Percentiles rank a stretch among this genome's conserved stretches.
Conservation (phyloP, 163 green algal species). For the Chlamydomonas reinhardtii region DNA sequence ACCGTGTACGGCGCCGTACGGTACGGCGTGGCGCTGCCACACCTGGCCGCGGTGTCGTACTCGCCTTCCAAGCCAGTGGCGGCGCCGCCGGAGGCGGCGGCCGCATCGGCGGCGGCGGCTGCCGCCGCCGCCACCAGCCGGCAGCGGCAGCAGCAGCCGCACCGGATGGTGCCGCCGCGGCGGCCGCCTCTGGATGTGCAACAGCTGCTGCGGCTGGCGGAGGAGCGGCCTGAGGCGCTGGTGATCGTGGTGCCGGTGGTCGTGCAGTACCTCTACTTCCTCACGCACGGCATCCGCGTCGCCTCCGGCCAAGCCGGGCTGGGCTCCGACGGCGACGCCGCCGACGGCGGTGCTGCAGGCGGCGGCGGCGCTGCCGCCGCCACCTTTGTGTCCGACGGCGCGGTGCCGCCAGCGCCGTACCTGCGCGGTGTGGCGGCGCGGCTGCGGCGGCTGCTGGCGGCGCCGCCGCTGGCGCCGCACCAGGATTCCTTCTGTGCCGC, state of each 20-base stretch:
- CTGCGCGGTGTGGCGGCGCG: not conserved
- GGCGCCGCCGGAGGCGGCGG: too few relatives aligned
- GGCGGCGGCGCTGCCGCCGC: constrained; percentile 10
- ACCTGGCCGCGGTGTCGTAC: too few relatives aligned
- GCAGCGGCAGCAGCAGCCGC: not conserved
- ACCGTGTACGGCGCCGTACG: constrained; percentile 53
- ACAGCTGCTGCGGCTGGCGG: constrained; percentile 42
- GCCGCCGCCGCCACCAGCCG: too few relatives aligned
- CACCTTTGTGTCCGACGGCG: constrained; percentile 5
- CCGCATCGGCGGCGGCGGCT: too few relatives aligned
- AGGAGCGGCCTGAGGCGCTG: constrained; percentile 29
- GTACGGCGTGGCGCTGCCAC: constrained; percentile 41
- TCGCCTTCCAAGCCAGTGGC: too few relatives aligned
- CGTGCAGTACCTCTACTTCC: constrained; percentile 40
- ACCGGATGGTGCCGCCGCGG: constrained; percentile 15
- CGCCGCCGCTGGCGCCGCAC: constrained; percentile 9
- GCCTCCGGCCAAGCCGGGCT: constrained; percentile 44
- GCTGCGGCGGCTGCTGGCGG: constrained; percentile 30
- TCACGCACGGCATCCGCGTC: constrained; percentile 46
- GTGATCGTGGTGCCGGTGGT: constrained; percentile 64
- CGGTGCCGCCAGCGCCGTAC: constrained; percentile 16
- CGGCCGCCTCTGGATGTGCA: constrained; percentile 57
- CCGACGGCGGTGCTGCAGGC: constrained; percentile 25
- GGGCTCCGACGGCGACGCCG: constrained; percentile 1
- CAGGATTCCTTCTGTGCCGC: constrained; percentile 17